Percentiles rank a stretch among this genome's conserved stretches.
phyloP scores from a whole-genome alignment of 1,284 basidiomycete genomes.

The Fomitopsis palustris region DNA sequence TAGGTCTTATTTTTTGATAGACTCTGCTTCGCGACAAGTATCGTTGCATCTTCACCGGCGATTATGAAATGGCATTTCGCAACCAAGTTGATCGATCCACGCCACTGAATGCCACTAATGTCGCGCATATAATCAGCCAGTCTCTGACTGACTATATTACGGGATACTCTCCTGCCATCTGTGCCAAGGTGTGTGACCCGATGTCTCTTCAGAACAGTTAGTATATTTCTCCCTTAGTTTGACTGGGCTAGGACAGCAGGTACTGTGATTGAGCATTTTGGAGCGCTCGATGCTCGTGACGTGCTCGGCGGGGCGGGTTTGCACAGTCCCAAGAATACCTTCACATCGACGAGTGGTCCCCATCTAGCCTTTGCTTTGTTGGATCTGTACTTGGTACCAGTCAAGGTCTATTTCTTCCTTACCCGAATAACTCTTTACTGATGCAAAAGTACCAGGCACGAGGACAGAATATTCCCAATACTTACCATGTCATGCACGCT shows the following conservation, averaged over 20 bases:
- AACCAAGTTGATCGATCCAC: neutral
- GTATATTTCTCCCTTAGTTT: neutral
- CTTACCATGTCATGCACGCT: neutral
- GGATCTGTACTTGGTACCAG: conserved; percentile 9
- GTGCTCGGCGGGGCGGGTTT: conserved; percentile 4
- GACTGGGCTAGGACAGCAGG: neutral
- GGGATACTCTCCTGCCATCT: neutral
- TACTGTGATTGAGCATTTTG: conserved; percentile 2
- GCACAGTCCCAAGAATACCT: conserved; percentile 11
- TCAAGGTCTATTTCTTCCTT: neutral
- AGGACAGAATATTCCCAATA: neutral
- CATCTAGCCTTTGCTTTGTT: neutral
- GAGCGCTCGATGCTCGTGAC: neutral
- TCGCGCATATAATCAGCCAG: conserved; percentile 11
- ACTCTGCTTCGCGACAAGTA: neutral
- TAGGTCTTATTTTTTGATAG: neutral
- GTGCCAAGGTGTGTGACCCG: neutral
- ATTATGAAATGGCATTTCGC: neutral
- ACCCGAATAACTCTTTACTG: too few species aligned
- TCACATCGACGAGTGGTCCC: conserved; percentile 3
- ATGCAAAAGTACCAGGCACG: neutral
- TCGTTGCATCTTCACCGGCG: neutral
- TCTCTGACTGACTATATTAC: neutral
- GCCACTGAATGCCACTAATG: neutral
- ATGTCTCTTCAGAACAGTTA: neutral